These are phyloP conservation scores for Elsinoe arachidis DNA, from an alignment of 2,329 filamentous ascomycete species.

Conservation along the genomic window DNA sequence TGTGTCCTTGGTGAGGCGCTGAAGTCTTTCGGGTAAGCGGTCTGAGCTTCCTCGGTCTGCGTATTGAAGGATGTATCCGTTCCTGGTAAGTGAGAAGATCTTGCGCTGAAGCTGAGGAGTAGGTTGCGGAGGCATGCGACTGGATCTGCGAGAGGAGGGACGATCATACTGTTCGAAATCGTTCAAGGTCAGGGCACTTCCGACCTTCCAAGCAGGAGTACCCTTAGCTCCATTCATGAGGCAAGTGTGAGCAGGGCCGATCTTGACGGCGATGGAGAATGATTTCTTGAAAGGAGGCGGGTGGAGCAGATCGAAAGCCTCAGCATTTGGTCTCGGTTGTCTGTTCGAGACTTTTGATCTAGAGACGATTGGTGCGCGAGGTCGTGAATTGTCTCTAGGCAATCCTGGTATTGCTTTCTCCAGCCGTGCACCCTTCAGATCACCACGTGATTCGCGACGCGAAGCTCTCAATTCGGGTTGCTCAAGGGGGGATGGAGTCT, in stretches of 20 bases:
- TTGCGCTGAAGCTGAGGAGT: constrained; percentile 55
- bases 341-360: neutral
- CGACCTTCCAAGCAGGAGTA: constrained; percentile 3
- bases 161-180: neutral
- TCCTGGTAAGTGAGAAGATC: constrained; percentile 61
- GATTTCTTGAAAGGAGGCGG: constrained; percentile 11
- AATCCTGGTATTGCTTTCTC: constrained; percentile 4
- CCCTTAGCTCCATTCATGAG: neutral
- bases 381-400: constrained; percentile 4
- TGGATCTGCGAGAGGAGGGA: constrained; percentile 19
- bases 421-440: constrained; percentile 5
- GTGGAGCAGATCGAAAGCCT: constrained; percentile 5
- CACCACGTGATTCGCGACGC: neutral
- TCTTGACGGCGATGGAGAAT: constrained; percentile 1
- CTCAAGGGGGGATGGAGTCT: neutral
- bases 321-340: neutral
- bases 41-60: constrained; percentile 61
- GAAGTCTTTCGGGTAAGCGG: constrained; percentile 62
- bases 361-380: neutral
- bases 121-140: constrained; percentile 28
- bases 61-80: constrained; percentile 69
- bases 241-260: constrained; percentile 12
- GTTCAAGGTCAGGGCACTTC: neutral
- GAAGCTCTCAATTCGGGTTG: neutral
- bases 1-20: constrained; percentile 64